These are phyloP conservation scores for Yamadazyma siamensis DNA, from an alignment of 1,139 yeast species.

Conservation along the genomic window DNA sequence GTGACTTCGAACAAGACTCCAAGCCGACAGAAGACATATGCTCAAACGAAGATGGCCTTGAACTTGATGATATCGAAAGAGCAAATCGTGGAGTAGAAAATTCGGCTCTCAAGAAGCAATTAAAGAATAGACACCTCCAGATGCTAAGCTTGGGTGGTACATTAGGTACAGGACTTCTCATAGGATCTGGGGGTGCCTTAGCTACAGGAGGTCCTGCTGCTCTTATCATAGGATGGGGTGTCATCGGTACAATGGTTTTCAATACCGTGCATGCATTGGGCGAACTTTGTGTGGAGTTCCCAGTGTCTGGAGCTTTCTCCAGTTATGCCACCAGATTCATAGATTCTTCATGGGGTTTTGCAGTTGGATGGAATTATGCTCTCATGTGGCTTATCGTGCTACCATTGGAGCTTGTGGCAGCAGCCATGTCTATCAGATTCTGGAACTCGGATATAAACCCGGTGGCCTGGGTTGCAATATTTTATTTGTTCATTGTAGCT, in stretches of 20 bases:
- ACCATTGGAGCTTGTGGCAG: constrained; percentile 76
- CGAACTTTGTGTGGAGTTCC: constrained; percentile 76
- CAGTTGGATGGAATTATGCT: constrained; percentile 78
- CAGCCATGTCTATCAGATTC: constrained; percentile 64
- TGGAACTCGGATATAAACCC: constrained; percentile 61
- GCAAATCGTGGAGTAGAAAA: constrained; percentile 25
- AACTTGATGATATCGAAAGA: constrained; percentile 22
- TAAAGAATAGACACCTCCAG: constrained; percentile 53
- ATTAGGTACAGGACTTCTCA: constrained; percentile 66
- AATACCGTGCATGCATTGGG: constrained; percentile 82
- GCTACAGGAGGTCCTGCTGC: constrained; percentile 80
- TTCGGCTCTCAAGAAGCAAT: constrained; percentile 36
- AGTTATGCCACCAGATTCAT: constrained; percentile 68
- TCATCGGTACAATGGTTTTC: constrained; percentile 68
- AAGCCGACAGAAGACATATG: constrained; percentile 1
- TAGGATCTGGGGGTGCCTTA: constrained; percentile 72
- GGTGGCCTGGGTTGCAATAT: constrained; percentile 63
- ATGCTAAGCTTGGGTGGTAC: constrained; percentile 67
- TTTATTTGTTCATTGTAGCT: constrained; percentile 52
- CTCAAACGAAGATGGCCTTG: constrained; percentile 14
- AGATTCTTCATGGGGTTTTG: constrained; percentile 76
- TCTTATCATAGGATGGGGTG: constrained; percentile 62
- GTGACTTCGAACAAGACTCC: constrained; percentile 39
- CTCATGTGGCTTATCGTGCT: constrained; percentile 76
- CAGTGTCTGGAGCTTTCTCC: constrained; percentile 77